phyloP scores from a whole-genome alignment of 345 rosid species.

The Clarkia xantiana region DNA sequence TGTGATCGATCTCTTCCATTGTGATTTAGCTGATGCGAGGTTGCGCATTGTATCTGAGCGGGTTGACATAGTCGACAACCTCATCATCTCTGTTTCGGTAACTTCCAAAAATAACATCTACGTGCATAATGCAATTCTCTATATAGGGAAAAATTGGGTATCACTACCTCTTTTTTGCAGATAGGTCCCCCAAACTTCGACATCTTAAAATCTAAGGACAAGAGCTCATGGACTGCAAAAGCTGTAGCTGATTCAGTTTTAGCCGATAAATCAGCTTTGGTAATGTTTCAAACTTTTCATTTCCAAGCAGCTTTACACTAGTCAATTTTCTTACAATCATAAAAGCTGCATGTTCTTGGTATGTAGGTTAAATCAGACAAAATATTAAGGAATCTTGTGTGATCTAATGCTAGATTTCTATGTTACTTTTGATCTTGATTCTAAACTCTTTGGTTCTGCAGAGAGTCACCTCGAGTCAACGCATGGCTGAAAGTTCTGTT shows the following conservation, averaged over 20 bases:
- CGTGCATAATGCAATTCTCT: slow-evolving; percentile 4
- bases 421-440: background rate
- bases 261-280: slow-evolving; percentile 85
- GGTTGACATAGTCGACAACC: slow-evolving; percentile 74
- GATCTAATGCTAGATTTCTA: too few species aligned
- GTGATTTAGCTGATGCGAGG: slow-evolving; percentile 75
- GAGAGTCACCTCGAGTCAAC: slow-evolving; percentile 93
- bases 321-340: too few species aligned
- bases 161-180: slow-evolving; percentile 43
- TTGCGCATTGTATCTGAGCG: slow-evolving; percentile 82
- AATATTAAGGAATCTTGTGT: too few species aligned
- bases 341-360: too few species aligned
- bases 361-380: too few species aligned
- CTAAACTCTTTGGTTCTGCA: slow-evolving; percentile 14
- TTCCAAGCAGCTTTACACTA: background rate
- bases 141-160: slow-evolving; percentile 5
- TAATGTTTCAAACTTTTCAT: slow-evolving; percentile 16
- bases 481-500: slow-evolving; percentile 74
- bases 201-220: slow-evolving; percentile 64
- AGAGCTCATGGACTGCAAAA: slow-evolving; percentile 71
- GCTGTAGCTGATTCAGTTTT: slow-evolving; percentile 87
- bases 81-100: slow-evolving; percentile 76
- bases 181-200: slow-evolving; percentile 84
- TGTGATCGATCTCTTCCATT: background rate
- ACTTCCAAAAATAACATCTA: slow-evolving; percentile 10